These are phyloP conservation scores for Trichoderma afroharzianum DNA, from an alignment of 2,329 filamentous ascomycete species.

Conservation along the genomic window DNA sequence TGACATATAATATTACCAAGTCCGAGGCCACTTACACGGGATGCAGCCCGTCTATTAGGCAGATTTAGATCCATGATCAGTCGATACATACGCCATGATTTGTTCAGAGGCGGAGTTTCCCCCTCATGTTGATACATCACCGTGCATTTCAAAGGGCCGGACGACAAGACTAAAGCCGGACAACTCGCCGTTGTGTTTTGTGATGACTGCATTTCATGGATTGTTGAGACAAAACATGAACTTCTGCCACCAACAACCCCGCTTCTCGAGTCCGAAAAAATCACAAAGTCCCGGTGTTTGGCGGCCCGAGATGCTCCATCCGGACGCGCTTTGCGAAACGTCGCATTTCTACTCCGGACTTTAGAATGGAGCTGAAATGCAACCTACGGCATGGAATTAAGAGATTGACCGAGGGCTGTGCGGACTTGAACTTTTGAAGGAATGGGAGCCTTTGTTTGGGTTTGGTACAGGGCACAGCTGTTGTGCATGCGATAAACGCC, in stretches of 20 bases:
- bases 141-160: not conserved
- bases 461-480: not conserved
- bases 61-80: not conserved
- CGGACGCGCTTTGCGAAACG: not conserved
- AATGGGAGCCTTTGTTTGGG: not conserved
- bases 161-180: too few relatives aligned
- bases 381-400: constrained; percentile 2
- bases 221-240: not conserved
- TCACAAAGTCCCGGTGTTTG: not conserved
- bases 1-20: not conserved
- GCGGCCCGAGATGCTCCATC: not conserved
- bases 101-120: not conserved
- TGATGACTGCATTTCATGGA: too few relatives aligned
- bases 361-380: constrained; percentile 1
- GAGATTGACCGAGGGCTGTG: not conserved
- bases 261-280: not conserved
- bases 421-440: not conserved
- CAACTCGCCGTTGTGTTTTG: not conserved
- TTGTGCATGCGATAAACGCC: not conserved
- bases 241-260: not conserved
- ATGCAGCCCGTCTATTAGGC: not conserved
- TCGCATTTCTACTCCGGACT: not conserved
- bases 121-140: too few relatives aligned
- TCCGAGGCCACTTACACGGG: not conserved
- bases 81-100: not conserved